Base-by-base conservation (phyloP, 148 eudicot species). In the Silene conica region DNA sequence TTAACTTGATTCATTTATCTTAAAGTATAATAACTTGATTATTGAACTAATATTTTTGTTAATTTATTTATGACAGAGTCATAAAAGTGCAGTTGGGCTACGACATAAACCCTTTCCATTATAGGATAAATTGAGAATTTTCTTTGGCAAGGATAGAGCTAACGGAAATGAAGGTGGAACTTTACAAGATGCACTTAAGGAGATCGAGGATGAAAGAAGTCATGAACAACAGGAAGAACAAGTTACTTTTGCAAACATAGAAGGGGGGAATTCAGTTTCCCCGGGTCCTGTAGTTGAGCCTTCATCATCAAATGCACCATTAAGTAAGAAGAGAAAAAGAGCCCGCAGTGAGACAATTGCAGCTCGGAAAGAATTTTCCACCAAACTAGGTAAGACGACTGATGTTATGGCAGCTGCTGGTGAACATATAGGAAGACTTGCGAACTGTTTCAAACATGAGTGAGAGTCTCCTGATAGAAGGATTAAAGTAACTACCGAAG, bases 141-240 rank as follows among this genome's bases (percentile, higher is more conserved):
- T 68, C 12, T 68, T 45, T 21, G 71, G 57, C 31, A 68, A 68
- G 22, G 71, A 68, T 68, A 68, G 72, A 31, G 59, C 72, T 48
- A 69, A 5, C 11, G 59, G 60, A 13, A 48, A 21, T 69, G 72
- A 48, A 8, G 38, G 19, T 22, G 60, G 10, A 23, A 48, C 8
- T 50, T 2, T 69, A 52, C 31, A 69, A 19, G 38, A 69, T 48
- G 59, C 52, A 66, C 16, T 66, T 31, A 59, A 22, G 11, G 59
- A 69, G 3, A 68, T 50, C 19, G 72, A 69, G 31, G 59, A 69
- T 46, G 72, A 25, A 69, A 56, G 21, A 23, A 69, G 25, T 8
- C 5, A 9, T 69, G 38, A 46, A 10, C 58, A 48, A 5, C 18
- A 69, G 8, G 38, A 48, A 1, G 52, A 66, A 19, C 52, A 38